Percentiles rank a stretch among this genome's conserved stretches.
Evolutionary conservation across 495 filamentous ascomycete genomes (phyloP).

Genomic region (Penicillium bialowiezense): DNA sequence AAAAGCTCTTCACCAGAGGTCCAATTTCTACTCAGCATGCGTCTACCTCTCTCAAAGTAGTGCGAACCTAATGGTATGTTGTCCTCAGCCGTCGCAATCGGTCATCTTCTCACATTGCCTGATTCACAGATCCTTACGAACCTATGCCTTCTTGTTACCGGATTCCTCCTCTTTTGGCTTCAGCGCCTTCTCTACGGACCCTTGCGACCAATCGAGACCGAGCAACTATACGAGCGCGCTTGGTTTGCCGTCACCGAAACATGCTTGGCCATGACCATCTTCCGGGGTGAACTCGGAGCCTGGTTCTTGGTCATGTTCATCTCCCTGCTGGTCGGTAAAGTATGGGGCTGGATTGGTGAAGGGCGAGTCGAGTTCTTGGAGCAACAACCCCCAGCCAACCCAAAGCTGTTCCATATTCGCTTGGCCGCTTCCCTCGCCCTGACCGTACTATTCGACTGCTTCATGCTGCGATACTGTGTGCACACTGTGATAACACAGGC

Average conservation of each 20-base stretch:
- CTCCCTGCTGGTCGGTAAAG: constrained; percentile 84
- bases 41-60: constrained; percentile 96
- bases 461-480: constrained; percentile 76
- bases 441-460: constrained; percentile 71
- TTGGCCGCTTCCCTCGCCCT: constrained; percentile 74
- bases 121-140: constrained; percentile 77
- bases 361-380: constrained; percentile 91
- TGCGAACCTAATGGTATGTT: constrained; percentile 81
- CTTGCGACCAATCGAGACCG: constrained; percentile 88
- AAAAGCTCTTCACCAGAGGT: constrained; percentile 87
- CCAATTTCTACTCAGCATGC: constrained; percentile 96
- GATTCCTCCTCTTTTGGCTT: constrained; percentile 76
- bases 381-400: constrained; percentile 91
- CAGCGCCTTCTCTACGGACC: constrained; percentile 89
- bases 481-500: constrained; percentile 79
- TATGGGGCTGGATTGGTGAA: constrained; percentile 97
- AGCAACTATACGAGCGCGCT: constrained; percentile 93
- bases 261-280: constrained; percentile 98
- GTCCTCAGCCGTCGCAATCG: neutral
- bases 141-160: constrained; percentile 71
- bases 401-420: constrained; percentile 82
- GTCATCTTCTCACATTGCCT: neutral
- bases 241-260: constrained; percentile 98
- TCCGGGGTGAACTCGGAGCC: constrained; percentile 87
- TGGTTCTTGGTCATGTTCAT: constrained; percentile 98